Conservation (phyloP, 208 protist genomes). For the Blechomonas ayalai region DNA sequence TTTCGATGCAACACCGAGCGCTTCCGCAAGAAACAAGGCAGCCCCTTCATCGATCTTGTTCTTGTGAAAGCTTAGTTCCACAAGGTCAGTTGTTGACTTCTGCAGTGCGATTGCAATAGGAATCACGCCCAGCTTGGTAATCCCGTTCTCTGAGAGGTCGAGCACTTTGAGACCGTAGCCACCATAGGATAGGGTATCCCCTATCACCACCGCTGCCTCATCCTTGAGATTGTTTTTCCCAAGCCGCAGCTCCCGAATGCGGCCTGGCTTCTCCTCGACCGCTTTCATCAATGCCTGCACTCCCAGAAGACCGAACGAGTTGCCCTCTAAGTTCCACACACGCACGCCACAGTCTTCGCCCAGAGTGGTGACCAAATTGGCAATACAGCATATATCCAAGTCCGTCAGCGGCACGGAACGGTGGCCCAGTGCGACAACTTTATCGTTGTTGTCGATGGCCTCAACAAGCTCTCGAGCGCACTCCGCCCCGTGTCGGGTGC, state of each 20-base stretch:
- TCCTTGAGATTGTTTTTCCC: slow-evolving; percentile 84
- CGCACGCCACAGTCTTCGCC: slow-evolving; percentile 27
- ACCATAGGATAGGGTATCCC: slow-evolving; percentile 50
- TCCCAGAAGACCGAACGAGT: slow-evolving; percentile 72
- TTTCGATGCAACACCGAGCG: slow-evolving; percentile 37
- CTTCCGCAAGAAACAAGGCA: slow-evolving; percentile 45
- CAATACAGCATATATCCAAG: slow-evolving; percentile 65
- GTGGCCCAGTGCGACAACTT: slow-evolving; percentile 33
- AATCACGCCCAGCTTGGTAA: slow-evolving; percentile 78
- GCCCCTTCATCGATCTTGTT: slow-evolving; percentile 82
- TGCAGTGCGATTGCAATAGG: slow-evolving; percentile 62
- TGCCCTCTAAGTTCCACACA: slow-evolving; percentile 76
- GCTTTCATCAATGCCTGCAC: slow-evolving; percentile 74
- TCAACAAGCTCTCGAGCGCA: slow-evolving; percentile 58
- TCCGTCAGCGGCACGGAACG: slow-evolving; percentile 58
- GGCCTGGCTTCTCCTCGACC: slow-evolving; percentile 64
- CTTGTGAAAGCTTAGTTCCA: slow-evolving; percentile 87
- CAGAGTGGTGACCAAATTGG: slow-evolving; percentile 47
- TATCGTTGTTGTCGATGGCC: slow-evolving; percentile 55
- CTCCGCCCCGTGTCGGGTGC: slow-evolving; percentile 56
- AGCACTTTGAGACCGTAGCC: slow-evolving; percentile 83
- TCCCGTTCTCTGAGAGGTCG: slow-evolving; percentile 80
- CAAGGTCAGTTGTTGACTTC: slow-evolving; percentile 49
- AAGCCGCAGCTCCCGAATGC: slow-evolving; percentile 75
- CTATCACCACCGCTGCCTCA: slow-evolving; percentile 71